Evolutionary conservation across 208 protist species (phyloP), one percentile per base, ranked within the genome.

Genomic region (Acanthamoeba divionensis): DNA sequence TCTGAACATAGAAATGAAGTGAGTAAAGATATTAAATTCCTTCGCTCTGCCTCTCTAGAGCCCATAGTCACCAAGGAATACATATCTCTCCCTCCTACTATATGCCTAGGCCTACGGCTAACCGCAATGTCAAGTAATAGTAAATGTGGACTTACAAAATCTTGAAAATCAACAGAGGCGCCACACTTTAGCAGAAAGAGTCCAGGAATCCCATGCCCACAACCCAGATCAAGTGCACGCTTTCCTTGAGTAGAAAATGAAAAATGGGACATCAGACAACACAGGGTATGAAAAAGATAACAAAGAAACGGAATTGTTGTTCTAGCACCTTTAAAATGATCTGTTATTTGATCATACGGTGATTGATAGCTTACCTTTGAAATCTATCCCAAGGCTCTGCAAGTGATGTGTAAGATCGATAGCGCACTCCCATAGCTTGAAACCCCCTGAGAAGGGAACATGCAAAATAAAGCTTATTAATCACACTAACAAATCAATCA

Each of bases 371-470:
- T 82, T 8, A 82, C 71, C 0, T 29, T 50, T 10, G 54, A 44
- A 15, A 48, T 18, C 45, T 36, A n/a, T 82, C 47, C 60, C 45
- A 0, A 12, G 54, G 13, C 60, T 50, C 71, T 82, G 45, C 4
- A 82, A 31, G 26, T 82, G 71, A 12, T 6, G 13, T 12, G 67
- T 57, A 31, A 87, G 77, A 21, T 87, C 77, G 31, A 38, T 18
- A 6, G 77, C 48, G 36, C 77, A 31, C 54, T 87, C 77, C 77
- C 77, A 87, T n/a, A 67, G 54, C 77, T 87, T 87, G 77, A 87
- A 87, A 15, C 77, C 77, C 8, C 77, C 77, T 83, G 45, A 6
- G 36, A 15, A 13, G 44, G 26, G 12, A 9, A 24, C 13, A 36
- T 33, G 44, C 38, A 18, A 33, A 60, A 47, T 8, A 83, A 9